Conservation (phyloP, 2,329 filamentous ascomycete species). For the Microdochium bolleyi region DNA sequence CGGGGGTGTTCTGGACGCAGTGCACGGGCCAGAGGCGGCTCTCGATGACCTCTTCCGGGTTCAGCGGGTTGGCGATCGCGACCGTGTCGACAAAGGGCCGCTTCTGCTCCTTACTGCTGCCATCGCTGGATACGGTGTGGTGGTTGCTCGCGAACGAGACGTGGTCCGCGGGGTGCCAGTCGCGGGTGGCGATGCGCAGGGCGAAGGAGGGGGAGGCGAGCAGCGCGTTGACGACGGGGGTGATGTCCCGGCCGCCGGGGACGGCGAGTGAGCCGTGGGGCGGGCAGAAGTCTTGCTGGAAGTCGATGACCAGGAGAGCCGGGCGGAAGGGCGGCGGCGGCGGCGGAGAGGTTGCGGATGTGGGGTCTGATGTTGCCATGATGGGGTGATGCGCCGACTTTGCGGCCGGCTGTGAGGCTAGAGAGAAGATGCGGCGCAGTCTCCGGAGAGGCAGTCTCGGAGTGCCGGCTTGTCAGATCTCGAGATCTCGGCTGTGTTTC, state of each 20-base stretch:
- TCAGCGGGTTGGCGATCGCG: slow-evolving; percentile 58
- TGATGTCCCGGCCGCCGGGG: slow-evolving; percentile 61
- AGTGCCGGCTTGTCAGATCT: no score
- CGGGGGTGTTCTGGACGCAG: slow-evolving; percentile 69
- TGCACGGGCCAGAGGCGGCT: slow-evolving; percentile 83
- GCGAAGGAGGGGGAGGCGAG: slow-evolving; percentile 63
- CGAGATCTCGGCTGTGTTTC: no score
- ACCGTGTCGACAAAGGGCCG: slow-evolving; percentile 58
- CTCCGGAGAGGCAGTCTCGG: no score
- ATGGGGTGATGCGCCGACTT: neutral
- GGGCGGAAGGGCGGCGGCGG: slow-evolving; percentile 31
- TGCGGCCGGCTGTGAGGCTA: no score
- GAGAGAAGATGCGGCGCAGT: no score
- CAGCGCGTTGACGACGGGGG: slow-evolving; percentile 65
- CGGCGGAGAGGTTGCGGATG: no score
- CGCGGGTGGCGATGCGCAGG: slow-evolving; percentile 77
- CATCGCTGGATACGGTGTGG: slow-evolving; percentile 20
- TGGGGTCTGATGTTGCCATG: neutral
- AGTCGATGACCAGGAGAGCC: slow-evolving; percentile 67
- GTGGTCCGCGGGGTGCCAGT: slow-evolving; percentile 80
- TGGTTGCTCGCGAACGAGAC: slow-evolving; percentile 87
- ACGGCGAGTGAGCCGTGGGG: slow-evolving; percentile 83
- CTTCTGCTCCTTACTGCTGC: slow-evolving; percentile 24
- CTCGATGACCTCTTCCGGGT: slow-evolving; percentile 51
- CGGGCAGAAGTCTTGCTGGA: slow-evolving; percentile 93